Percentiles rank a stretch among this genome's conserved stretches.
These are phyloP conservation scores for Entomortierella beljakovae DNA, from an alignment of 192 early-diverging fungal species.

Conservation along the genomic window DNA sequence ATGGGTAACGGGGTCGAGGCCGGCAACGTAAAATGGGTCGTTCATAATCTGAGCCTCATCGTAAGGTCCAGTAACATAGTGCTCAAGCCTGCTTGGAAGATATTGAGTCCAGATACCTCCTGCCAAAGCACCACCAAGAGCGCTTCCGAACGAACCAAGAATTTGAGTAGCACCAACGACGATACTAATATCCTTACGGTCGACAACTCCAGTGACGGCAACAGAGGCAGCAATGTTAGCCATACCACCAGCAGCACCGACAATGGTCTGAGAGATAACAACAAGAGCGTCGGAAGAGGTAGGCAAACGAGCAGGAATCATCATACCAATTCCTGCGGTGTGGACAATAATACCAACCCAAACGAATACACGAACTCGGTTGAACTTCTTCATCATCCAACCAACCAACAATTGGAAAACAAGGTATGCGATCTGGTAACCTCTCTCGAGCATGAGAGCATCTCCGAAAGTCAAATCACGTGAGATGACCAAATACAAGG, in stretches of 20 bases:
- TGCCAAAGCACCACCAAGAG: constrained; percentile 38
- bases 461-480: constrained; percentile 9
- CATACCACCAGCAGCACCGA: constrained; percentile 53
- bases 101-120: constrained; percentile 54
- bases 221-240: constrained; percentile 40
- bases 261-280: constrained; percentile 47
- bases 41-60: constrained; percentile 34
- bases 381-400: constrained; percentile 36
- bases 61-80: constrained; percentile 38
- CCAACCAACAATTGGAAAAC: constrained; percentile 32
- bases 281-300: constrained; percentile 33
- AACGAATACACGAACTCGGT: constrained; percentile 33
- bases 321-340: constrained; percentile 44
- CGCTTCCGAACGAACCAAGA: constrained; percentile 39
- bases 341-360: constrained; percentile 49
- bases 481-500: constrained; percentile 33
- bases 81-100: constrained; percentile 17
- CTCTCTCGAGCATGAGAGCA: constrained; percentile 33
- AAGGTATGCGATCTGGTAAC: constrained; percentile 40
- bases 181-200: constrained; percentile 24
- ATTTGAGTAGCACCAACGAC: constrained; percentile 46
- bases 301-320: constrained; percentile 41
- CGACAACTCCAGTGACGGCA: constrained; percentile 37
- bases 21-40: constrained; percentile 14
- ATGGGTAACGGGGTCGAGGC: constrained; percentile 18